Conservation (phyloP, 2,329 filamentous ascomycete genomes). For the Tolypocladium sp. region DNA sequence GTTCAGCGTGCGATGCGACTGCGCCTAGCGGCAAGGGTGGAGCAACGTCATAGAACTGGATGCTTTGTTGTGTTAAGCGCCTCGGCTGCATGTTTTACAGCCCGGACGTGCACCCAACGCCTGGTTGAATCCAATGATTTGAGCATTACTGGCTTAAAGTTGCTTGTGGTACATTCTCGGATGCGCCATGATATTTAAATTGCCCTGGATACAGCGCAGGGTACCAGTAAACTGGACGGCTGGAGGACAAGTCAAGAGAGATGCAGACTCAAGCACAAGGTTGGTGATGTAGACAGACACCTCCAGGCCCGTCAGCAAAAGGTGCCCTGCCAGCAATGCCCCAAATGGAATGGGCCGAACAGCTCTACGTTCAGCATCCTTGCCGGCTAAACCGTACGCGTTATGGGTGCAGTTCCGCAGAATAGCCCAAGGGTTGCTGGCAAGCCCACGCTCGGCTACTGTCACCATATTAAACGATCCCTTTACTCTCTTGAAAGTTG, state of each 20-base stretch:
- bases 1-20: not conserved
- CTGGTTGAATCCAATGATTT: not conserved
- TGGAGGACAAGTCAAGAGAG: not conserved
- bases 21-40: not conserved
- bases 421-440: not conserved
- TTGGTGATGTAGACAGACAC: not conserved
- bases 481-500: not conserved
- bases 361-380: not conserved
- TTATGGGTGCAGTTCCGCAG: too few relatives aligned
- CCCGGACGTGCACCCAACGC: not conserved
- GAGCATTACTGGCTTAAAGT: not conserved
- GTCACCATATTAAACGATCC: not conserved
- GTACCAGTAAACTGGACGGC: not conserved
- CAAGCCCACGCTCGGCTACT: not conserved
- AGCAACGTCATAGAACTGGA: not conserved
- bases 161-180: not conserved
- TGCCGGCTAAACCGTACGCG: not conserved
- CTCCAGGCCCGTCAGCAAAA: not conserved
- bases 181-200: not conserved
- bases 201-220: not conserved
- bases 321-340: not conserved
- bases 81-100: not conserved
- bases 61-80: not conserved
- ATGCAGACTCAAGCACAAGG: not conserved
- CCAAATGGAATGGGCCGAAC: not conserved